Evolutionary conservation across 2,329 filamentous ascomycete species (phyloP), one percentile per base, ranked within the genome.

Genomic region (Phaeosphaeriaceae sp.): DNA sequence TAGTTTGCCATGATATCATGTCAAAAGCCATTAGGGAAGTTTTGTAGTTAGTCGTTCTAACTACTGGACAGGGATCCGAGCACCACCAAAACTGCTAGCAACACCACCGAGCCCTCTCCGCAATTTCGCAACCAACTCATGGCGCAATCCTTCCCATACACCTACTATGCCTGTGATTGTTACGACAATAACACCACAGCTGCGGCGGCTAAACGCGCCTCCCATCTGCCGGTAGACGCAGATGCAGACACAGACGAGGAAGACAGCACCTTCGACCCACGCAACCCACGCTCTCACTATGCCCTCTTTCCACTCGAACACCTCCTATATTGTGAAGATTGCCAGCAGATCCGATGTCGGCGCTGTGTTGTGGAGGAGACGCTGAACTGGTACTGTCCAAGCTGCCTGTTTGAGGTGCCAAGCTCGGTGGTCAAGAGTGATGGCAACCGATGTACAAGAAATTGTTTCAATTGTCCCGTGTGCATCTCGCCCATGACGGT

Each of bases 261-360:
- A 58, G 89, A 90, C 50, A 81, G 83, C 54, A 88, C 90, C 3
- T 96, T 99, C 73, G 89, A 99, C 70, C 92, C 94, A 2, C 86
- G 89, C 63, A 87, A 87, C 52, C 84, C 89, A 13, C 87, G 92
- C 30, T 89, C 94, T 50, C 94, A 92, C 72, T 97, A 91, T 79
- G 92, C 91, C 59, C 81, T 99, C 26, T 97, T 93, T 68, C 93
- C 94, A 1, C 86, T 97, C 36, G 93, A 97, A 68, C 87, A 97
- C 70, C 83, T 99, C 20, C 83, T 97, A 33, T 99, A 96, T 78
- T 99, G 94, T 78, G 93, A 96, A 70, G 94, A 97, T 72, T 99
- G 94, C 73, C 91, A 96, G 71, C 89, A 96, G 74, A 96, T 97
- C 54, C 89, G 94, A 61, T 99, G 94, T 71, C 90, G 91, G 5